Evolutionary conservation across 371 early-diverging fungal species (phyloP), one percentile per base, ranked within the genome.

Genomic region (Chytridiales sp.): DNA sequence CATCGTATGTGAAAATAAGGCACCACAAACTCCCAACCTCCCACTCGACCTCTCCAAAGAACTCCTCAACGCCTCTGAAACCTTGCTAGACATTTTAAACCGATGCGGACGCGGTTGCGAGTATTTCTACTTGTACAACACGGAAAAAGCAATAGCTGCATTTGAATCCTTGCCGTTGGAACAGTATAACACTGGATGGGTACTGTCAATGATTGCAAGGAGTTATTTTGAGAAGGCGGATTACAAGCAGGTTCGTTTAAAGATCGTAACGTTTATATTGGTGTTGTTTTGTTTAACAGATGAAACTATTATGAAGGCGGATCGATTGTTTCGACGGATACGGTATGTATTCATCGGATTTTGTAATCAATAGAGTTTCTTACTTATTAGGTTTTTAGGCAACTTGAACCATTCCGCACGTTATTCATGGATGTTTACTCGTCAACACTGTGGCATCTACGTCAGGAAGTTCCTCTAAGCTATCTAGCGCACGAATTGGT

Each of bases 391-490:
- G 21, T 43, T 46, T 17, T 27, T 27, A 11, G 21, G 30, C 26
- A 0, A 32, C 30, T 81, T 27, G 88, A 89, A 35, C 87, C 88
- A 2, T 81, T 74, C 57, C 77, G 85, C 4, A 59, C 80, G 32
- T 75, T 78, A 21, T 83, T 82, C 39, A 86, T 90, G 87, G 92
- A 92, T 47, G 57, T 82, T 2, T 90, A 85, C 59, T 88, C 87
- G 27, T 84, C 87, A 8, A 74, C 84, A 30, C 66, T 92, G 35
- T 92, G 92, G 92, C 91, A 90, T 59, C 66, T 86, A 51, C 73
- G 74, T 40, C 73, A 81, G 51, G 85, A 85, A n/a, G 79, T 78
- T n/a, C 69, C 67, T 35, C 73, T 90, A 38, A 80, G 84, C 11
- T 74, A 75, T 38, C 73, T 92, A 35, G 88, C 87, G 0, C 84